Base-by-base conservation (phyloP, 495 filamentous ascomycete species). In the Cudoniella acicularis region DNA sequence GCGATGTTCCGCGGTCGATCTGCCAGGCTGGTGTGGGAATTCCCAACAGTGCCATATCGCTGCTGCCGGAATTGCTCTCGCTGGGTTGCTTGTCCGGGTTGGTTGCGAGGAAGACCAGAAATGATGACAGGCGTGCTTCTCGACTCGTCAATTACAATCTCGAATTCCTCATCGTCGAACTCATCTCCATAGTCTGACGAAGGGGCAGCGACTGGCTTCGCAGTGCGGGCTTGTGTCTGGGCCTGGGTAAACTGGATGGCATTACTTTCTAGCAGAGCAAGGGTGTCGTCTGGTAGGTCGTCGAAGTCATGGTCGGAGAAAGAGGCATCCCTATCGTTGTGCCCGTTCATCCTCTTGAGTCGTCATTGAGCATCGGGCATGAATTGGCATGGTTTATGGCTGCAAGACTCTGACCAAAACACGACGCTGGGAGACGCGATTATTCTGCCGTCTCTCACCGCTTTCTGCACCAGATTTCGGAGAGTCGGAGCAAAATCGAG, bases 301-400 rank as follows among this genome's bases (percentile, higher is more conserved):
- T 85, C 83, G 61, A 85, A 74, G 63, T 77, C 80, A 66, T 87
- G 81, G 69, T 87, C 87, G 60, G 77, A 84, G 72, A 86, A 87
- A 40, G 18, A 27, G n/a, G 57, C 49, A 10, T 64, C 85, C 69
- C 87, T 83, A 64, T 77, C 73, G 49, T 81, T 82, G 74, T 73
- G 73, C 60, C 74, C 73, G 67, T 81, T 81, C 82, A 84, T 85
- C 69, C 77, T 77, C 74, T 65, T 43, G 56, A 66, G 57, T 74
- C 77, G 76, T 78, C 73, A 77, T 77, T 69, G 60, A 53, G 43
- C n/a, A 48, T 10, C 10, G 10, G 3, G 20, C 9, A 54, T 26
- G 48, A 6, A 9, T 24, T 13, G 10, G 3, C 2, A 3, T 25
- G 20, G 4, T 6, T 24, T 25, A 6, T 25, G 18, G 48, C 22